Evolutionary conservation across 208 protist species (phyloP).

Genomic region (Acanthamoeba quina): DNA sequence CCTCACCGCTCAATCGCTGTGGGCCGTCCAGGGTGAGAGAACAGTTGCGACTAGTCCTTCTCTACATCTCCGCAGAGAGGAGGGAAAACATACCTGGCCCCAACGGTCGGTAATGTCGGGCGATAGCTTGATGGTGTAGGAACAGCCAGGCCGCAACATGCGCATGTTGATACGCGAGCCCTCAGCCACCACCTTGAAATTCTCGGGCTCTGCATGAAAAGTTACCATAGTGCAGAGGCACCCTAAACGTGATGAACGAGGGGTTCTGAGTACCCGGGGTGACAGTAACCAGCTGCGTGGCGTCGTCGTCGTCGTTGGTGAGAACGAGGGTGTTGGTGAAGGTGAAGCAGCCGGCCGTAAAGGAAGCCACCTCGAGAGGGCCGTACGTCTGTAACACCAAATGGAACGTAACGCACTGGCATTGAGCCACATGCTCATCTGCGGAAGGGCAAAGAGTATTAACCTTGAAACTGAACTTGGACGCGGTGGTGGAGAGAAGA

Average conservation of each 20-base stretch:
- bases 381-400: conserved; percentile 28
- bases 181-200: not conserved
- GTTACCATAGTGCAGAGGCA: not conserved
- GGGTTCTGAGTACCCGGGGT: not conserved
- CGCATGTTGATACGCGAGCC: not conserved
- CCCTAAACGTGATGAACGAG: not conserved
- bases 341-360: not conserved
- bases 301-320: not conserved
- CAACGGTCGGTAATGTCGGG: conserved; percentile 20
- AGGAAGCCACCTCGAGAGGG: not conserved
- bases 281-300: not conserved
- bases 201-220: not conserved
- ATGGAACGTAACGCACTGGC: not conserved
- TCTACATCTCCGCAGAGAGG: no score
- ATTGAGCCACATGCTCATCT: not conserved
- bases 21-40: not conserved
- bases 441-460: not conserved
- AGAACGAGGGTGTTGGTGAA: not conserved
- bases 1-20: not conserved
- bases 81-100: not conserved
- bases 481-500: not conserved
- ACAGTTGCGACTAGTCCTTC: no score
- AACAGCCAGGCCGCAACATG: not conserved
- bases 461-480: not conserved
- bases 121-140: conserved; percentile 17